Percentiles rank a stretch among this genome's conserved stretches.
Conservation (phyloP, 345 rosid genomes). For the Moricandia moricandioides region DNA sequence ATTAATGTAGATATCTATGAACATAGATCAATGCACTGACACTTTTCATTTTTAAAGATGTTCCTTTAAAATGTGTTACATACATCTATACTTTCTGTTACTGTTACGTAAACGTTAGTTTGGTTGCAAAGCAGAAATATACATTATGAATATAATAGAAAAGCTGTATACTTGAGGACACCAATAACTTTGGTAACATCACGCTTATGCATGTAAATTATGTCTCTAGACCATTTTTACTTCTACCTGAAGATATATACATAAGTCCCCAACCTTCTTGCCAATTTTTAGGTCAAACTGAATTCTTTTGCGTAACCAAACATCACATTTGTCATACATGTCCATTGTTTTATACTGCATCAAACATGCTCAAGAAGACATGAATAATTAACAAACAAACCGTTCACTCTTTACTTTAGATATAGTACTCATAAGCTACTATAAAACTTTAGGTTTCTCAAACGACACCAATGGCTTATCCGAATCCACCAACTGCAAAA, state of each 20-base stretch:
- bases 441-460: slow-evolving; percentile 64
- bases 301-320: neutral
- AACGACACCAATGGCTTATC: slow-evolving; percentile 26
- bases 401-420: slow-evolving; percentile 35
- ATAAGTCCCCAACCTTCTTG: neutral
- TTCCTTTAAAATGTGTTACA: neutral
- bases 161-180: neutral
- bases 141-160: neutral
- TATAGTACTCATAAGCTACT: slow-evolving; percentile 27
- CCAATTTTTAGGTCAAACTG: neutral
- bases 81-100: neutral
- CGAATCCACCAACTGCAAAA: slow-evolving; percentile 37
- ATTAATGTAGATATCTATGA: neutral
- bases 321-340: neutral
- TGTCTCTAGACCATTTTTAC: neutral
- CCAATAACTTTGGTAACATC: neutral
- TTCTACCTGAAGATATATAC: neutral
- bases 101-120: neutral
- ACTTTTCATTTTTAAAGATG: too few relatives aligned
- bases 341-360: neutral
- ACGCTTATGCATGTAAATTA: neutral
- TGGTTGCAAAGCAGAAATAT: neutral
- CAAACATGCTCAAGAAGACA: neutral
- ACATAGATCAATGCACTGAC: neutral
- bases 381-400: neutral